phyloP scores from a whole-genome alignment of 108 stramenopile genomes.

The Cyclotella baltica region DNA sequence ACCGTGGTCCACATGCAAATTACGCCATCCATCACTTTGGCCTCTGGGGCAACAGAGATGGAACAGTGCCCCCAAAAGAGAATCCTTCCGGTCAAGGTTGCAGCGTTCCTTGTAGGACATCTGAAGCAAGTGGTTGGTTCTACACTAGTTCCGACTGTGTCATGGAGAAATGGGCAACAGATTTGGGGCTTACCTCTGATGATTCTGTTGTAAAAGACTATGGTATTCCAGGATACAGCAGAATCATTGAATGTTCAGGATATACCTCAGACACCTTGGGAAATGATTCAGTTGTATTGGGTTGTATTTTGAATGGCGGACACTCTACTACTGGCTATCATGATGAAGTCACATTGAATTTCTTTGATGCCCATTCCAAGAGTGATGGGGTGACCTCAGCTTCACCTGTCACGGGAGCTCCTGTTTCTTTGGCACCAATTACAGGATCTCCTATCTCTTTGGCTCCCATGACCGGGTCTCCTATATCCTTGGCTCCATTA shows the following conservation, averaged over 20 bases:
- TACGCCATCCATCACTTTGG: constrained; percentile 3
- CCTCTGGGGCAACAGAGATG: constrained; percentile 7
- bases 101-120: constrained; percentile 11
- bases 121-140: constrained; percentile 10
- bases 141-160: constrained; percentile 17
- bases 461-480: too few species aligned
- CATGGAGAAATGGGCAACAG: constrained; percentile 12
- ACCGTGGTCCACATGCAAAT: constrained; percentile 5
- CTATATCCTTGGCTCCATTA: too few species aligned
- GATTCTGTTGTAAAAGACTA: neutral
- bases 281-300: neutral
- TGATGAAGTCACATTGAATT: neutral
- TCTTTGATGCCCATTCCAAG: constrained; percentile 11
- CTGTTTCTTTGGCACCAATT: too few species aligned
- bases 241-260: constrained; percentile 2
- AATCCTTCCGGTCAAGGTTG: constrained; percentile 6
- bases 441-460: too few species aligned
- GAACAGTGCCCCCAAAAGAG: constrained; percentile 8
- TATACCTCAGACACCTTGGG: neutral
- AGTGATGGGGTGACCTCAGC: too few species aligned
- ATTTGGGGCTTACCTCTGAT: constrained; percentile 5
- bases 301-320: constrained; percentile 11
- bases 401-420: too few species aligned
- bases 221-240: neutral
- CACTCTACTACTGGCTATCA: neutral